A percentile compares a stretch with the other conserved stretches of the same genome.
Evolutionary conservation across 1,284 basidiomycete genomes (phyloP).

Genomic region (Boletellus deceptivus): DNA sequence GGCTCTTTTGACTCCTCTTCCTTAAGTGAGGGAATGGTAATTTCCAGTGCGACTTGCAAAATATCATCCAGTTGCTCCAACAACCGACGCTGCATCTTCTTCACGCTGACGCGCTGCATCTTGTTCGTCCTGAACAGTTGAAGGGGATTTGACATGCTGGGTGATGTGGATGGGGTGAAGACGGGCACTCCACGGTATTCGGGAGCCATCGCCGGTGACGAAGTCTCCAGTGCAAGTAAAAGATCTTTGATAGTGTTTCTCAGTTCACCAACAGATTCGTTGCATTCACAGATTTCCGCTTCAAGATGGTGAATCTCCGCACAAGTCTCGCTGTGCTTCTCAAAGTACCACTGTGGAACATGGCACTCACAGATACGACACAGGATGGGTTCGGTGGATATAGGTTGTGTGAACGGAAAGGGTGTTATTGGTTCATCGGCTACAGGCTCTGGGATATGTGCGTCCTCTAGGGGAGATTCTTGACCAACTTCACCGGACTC

Average conservation of each 20-base stretch:
- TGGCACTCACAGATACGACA: constrained; percentile 98
- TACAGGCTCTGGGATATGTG: constrained; percentile 19
- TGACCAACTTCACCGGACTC: constrained; percentile 55
- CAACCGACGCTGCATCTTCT: constrained; percentile 77
- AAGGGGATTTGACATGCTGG: constrained; percentile 65
- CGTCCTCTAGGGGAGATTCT: constrained; percentile 42
- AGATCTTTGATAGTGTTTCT: constrained; percentile 81
- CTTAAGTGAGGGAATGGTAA: constrained; percentile 86
- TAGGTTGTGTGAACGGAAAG: constrained; percentile 71
- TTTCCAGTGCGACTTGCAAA: constrained; percentile 74
- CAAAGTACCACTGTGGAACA: constrained; percentile 99
- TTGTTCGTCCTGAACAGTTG: constrained; percentile 70
- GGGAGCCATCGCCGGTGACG: constrained; percentile 57
- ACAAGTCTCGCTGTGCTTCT: constrained; percentile 99
- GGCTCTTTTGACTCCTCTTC: constrained; percentile 90
- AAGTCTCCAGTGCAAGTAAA: constrained; percentile 58
- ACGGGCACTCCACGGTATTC: constrained; percentile 91
- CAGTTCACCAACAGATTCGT: constrained; percentile 89
- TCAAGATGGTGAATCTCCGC: constrained; percentile 95
- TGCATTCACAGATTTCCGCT: constrained; percentile 91
- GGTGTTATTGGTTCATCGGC: constrained; percentile 53
- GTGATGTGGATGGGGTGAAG: constrained; percentile 66
- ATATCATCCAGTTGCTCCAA: constrained; percentile 87
- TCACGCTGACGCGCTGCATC: constrained; percentile 77
- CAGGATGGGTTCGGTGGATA: constrained; percentile 85